Percentiles rank a stretch among this genome's conserved stretches.
Evolutionary conservation across 129 eudicot species (phyloP).

Genomic region (Flaveria brownii): DNA sequence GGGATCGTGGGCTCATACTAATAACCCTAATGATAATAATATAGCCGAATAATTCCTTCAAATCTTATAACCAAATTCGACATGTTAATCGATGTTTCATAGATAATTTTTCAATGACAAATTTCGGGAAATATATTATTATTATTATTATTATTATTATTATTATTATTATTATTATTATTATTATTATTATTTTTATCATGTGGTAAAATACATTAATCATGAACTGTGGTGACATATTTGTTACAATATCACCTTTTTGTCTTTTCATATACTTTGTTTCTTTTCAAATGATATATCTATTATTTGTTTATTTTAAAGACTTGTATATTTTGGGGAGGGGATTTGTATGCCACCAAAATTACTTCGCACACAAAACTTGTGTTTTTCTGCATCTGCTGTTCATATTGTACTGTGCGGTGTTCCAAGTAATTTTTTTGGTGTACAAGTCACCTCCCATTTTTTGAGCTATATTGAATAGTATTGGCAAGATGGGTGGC

Average conservation of each 20-base stretch:
- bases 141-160: too few relatives aligned
- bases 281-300: neutral
- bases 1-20: too few relatives aligned
- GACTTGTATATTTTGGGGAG: neutral
- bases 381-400: neutral
- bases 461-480: neutral
- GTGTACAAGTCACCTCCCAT: neutral
- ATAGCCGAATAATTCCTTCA: neutral
- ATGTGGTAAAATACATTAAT: neutral
- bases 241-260: neutral
- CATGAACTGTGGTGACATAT: neutral
- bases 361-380: neutral
- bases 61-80: neutral
- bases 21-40: too few relatives aligned
- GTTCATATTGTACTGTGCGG: neutral
- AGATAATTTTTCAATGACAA: neutral
- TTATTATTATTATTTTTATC: neutral
- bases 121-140: neutral
- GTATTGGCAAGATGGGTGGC: neutral
- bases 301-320: neutral
- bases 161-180: neutral
- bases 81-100: constrained; percentile 3
- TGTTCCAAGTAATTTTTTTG: neutral
- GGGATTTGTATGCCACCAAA: neutral
- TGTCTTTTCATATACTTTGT: neutral